Conservation (phyloP, 1,139 yeast species). For the Schwanniomyces etchellsii region DNA sequence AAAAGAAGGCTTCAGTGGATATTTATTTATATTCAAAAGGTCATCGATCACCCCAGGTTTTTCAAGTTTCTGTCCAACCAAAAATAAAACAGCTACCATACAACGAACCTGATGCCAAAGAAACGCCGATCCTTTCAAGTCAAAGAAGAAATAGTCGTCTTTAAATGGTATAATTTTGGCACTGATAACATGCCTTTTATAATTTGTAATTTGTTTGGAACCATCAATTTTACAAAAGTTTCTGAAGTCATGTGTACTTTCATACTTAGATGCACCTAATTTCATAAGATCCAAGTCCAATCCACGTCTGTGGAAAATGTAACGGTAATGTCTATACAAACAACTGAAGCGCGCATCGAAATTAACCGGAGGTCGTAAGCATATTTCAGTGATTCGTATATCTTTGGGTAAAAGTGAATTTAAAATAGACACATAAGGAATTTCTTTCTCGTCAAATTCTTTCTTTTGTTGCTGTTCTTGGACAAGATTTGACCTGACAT, state of each 20-base stretch:
- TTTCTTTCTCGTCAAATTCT: constrained; percentile 55
- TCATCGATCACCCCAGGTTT: constrained; percentile 48
- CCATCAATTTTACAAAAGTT: constrained; percentile 95
- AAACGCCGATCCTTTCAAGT: constrained; percentile 83
- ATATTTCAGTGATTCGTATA: constrained; percentile 74
- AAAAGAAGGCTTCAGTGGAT: constrained; percentile 71
- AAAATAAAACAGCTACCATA: constrained; percentile 79
- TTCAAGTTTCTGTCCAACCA: constrained; percentile 79
- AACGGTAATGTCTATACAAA: constrained; percentile 73
- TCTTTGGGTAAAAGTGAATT: constrained; percentile 78
- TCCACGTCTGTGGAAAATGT: constrained; percentile 50
- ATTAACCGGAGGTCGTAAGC: constrained; percentile 72
- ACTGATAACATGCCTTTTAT: constrained; percentile 48
- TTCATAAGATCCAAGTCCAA: constrained; percentile 65
- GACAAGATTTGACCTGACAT: constrained; percentile 63
- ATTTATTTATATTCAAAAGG: constrained; percentile 52
- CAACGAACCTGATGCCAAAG: constrained; percentile 98
- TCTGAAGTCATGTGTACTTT: constrained; percentile 85
- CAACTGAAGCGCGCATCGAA: constrained; percentile 96
- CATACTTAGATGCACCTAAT: constrained; percentile 57
- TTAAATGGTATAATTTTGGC: constrained; percentile 44
- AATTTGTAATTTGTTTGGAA: constrained; percentile 83
- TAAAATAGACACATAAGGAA: constrained; percentile 69
- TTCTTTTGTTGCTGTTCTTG: constrained; percentile 53
- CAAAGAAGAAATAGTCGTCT: constrained; percentile 58